Evolutionary conservation across 805 yeast species (phyloP).

Genomic region (Pichia kluyveri): DNA sequence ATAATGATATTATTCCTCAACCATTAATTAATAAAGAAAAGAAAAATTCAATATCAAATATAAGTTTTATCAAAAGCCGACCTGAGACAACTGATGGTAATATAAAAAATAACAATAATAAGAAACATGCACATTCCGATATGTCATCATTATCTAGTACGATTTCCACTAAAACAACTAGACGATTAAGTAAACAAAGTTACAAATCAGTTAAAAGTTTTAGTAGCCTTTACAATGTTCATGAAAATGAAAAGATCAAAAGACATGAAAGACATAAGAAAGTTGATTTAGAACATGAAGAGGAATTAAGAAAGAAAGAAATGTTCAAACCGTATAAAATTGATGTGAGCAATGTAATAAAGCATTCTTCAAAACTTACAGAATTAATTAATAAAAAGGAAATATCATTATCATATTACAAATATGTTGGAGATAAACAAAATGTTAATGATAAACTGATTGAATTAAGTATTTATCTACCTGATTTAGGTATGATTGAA

Average conservation of each 20-base stretch:
- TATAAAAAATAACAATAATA: neutral
- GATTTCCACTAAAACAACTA: neutral
- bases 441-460: slow-evolving; percentile 6
- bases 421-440: slow-evolving; percentile 17
- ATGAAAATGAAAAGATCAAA: neutral
- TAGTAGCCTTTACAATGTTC: neutral
- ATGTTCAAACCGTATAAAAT: neutral
- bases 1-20: too few species aligned
- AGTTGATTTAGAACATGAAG: neutral
- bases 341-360: too few species aligned
- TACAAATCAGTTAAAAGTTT: slow-evolving; percentile 2
- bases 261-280: neutral
- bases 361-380: slow-evolving; percentile 25
- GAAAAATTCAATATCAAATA: slow-evolving; percentile 13
- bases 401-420: slow-evolving; percentile 35
- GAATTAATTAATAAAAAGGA: slow-evolving; percentile 33
- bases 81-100: neutral
- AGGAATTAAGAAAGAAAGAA: neutral
- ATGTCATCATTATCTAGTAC: neutral
- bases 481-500: slow-evolving; percentile 11
- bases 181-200: neutral
- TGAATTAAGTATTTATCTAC: slow-evolving; percentile 12
- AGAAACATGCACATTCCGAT: neutral
- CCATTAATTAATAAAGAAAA: neutral
- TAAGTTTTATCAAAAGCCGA: slow-evolving; percentile 13